Evolutionary conservation across 2,329 filamentous ascomycete species (phyloP), one percentile per base, ranked within the genome.

Genomic region (Diaporthe destruens): DNA sequence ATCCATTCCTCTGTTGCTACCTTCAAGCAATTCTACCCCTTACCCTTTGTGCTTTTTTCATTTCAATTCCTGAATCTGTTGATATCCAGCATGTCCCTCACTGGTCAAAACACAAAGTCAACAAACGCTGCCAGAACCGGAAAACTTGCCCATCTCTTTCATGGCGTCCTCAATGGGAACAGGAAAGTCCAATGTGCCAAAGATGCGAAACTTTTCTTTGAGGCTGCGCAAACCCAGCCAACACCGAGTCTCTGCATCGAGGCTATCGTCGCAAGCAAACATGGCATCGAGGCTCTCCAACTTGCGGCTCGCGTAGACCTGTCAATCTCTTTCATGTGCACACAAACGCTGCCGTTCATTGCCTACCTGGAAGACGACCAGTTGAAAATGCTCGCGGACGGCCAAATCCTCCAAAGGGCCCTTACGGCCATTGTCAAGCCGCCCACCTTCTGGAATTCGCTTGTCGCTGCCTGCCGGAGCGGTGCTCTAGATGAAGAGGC

Each of bases 361-460:
- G 71, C 51, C 0, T 85, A 82, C 72, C 72, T 88, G 1, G 78
- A 81, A 0, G 80, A 85, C 57, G 83, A 85, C 1, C 78, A 76
- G 0, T 75, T 90, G 57, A 88, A 87, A 73, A 80, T 83, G 36
- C 76, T 90, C 2, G 85, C 83, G 69, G 82, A 83, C 66, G 89
- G 89, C 0, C 80, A 85, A 16, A 83, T 89, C 51, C 80, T 91
- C 2, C 80, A 81, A 42, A 80, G 84, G 18, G 61, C 91, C 3
- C 77, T 90, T 1, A 73, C 82, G 0, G 79, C 81, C 0, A 80
- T 91, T 3, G 78, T 87, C 1, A 80, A 88, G 1, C 89, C 90
- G 0, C 84, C 85, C 0, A 86, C 86, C 0, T 82, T 91, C 16
- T 91, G 90, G 90, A 82, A 83, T 20, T 82, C 83, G 0, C 76